These are phyloP conservation scores for Ceratobasidium sp. DNA, from an alignment of 1,284 basidiomycete genomes.

Conservation along the genomic window DNA sequence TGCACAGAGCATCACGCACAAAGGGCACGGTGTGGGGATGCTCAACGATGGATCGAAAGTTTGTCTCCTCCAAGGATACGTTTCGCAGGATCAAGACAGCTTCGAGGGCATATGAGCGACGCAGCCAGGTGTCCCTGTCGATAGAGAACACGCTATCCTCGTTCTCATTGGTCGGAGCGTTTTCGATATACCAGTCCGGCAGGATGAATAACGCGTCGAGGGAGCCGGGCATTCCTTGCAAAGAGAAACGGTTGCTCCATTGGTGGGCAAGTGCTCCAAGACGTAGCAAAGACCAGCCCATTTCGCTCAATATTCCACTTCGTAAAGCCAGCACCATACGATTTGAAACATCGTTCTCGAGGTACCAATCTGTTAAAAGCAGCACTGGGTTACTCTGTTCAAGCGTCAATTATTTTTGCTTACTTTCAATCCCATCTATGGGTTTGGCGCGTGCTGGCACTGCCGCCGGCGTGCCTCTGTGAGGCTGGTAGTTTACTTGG, in stretches of 20 bases:
- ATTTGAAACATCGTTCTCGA: slow-evolving; percentile 71
- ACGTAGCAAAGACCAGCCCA: slow-evolving; percentile 81
- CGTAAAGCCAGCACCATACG: slow-evolving; percentile 80
- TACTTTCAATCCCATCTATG: slow-evolving; percentile 19
- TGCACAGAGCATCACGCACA: slow-evolving; percentile 62
- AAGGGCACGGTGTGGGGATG: slow-evolving; percentile 66
- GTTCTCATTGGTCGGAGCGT: slow-evolving; percentile 40
- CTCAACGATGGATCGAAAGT: slow-evolving; percentile 64
- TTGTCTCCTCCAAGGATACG: slow-evolving; percentile 69
- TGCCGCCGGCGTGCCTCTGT: slow-evolving; percentile 11
- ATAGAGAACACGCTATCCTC: slow-evolving; percentile 32
- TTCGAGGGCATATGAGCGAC: slow-evolving; percentile 71
- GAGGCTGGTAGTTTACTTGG: slow-evolving; percentile 15
- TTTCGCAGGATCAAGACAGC: slow-evolving; percentile 79
- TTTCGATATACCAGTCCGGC: slow-evolving; percentile 69
- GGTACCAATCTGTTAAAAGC: slow-evolving; percentile 71
- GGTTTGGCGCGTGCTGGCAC: background rate
- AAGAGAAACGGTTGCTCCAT: slow-evolving; percentile 70
- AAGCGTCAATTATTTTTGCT: background rate
- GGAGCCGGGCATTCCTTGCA: slow-evolving; percentile 72
- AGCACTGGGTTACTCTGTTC: background rate
- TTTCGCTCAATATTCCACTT: slow-evolving; percentile 75
- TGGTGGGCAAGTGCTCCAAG: slow-evolving; percentile 69
- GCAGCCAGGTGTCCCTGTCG: slow-evolving; percentile 46
- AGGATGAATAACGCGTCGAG: slow-evolving; percentile 80